Evolutionary conservation across 2,329 filamentous ascomycete genomes (phyloP), one percentile per base, ranked within the genome.

Genomic region (Stemphylium beticola): DNA sequence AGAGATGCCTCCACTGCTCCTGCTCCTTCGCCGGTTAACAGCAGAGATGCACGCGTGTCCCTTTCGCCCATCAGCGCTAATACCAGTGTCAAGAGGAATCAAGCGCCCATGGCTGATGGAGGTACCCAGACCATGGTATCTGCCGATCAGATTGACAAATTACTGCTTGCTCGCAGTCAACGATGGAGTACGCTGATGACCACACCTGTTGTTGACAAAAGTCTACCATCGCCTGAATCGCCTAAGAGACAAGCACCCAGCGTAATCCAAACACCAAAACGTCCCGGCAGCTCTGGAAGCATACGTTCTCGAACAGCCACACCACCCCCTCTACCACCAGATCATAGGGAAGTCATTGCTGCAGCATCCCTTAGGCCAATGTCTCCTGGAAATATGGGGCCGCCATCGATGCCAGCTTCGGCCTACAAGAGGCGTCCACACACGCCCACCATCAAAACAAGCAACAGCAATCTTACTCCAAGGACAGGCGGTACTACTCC

Each of bases 281-380:
- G 92, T 61, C 91, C 92, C 32, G 83, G 83, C 34, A 97, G 92
- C 74, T 83, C 90, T 37, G 80, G 85, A 33, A 96, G 92, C 74
- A 82, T 83, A 40, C 84, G 79, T 50, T 80, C 77, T 40, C 80
- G 79, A 46, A 74, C 74, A 49, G 75, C 75, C 6, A 77, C 77
- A 29, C 82, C 86, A 55, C 92, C 92, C 33, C 92, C 92, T 29
- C 81, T 97, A 54, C 93, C 93, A 36, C 66, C 81, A 11, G 93
- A 97, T 72, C 92, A 96, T 74, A 90, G 86, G 64, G 86, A 95
- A 76, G 87, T 84, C 53, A 96, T 97, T 64, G 88, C 93, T 66
- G 91, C 91, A 43, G 91, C 90, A 34, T 79, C 82, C 49, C 81
- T 85, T 66, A 87, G 86, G 58, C 34, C 78, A 36, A 55, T 66